These are phyloP conservation scores for Climacium dendroides DNA, from an alignment of 225 moss, liverwort and hornwort species.

Conservation along the genomic window DNA sequence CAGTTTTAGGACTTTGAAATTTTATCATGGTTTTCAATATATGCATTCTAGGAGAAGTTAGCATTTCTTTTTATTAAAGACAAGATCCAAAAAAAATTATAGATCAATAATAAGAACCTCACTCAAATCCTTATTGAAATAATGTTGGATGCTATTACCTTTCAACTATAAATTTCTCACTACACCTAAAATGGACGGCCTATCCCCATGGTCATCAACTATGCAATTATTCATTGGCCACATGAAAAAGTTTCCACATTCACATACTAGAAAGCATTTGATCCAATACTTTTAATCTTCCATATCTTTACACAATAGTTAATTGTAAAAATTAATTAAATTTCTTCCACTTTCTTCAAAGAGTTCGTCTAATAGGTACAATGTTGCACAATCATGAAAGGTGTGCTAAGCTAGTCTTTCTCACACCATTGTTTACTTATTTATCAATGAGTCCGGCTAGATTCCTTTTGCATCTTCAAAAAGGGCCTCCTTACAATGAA, in stretches of 20 bases:
- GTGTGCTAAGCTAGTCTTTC: not conserved
- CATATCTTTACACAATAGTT: fast-evolving
- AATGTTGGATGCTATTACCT: not conserved
- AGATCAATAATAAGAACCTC: not conserved
- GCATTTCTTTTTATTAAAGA: not conserved
- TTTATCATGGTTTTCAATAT: not conserved
- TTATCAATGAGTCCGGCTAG: no score
- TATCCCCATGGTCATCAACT: not conserved
- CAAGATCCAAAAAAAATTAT: not conserved
- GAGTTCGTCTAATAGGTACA: not conserved
- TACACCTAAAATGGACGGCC: no score
- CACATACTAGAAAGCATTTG: not conserved
- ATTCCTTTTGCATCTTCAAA: no score
- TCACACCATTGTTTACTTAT: no score
- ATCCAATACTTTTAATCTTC: no score
- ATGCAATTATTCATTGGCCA: no score
- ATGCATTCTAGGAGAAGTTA: fast-evolving
- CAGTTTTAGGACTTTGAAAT: no score
- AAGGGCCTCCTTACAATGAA: no score
- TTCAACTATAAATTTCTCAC: not conserved
- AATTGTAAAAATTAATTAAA: not conserved
- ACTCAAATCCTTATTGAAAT: not conserved
- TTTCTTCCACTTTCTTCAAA: not conserved
- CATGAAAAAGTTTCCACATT: not conserved
- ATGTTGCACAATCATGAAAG: not conserved